Percentiles rank a stretch among this genome's conserved stretches.
phyloP scores from a whole-genome alignment of 805 yeast genomes.

The Candida maltosa region DNA sequence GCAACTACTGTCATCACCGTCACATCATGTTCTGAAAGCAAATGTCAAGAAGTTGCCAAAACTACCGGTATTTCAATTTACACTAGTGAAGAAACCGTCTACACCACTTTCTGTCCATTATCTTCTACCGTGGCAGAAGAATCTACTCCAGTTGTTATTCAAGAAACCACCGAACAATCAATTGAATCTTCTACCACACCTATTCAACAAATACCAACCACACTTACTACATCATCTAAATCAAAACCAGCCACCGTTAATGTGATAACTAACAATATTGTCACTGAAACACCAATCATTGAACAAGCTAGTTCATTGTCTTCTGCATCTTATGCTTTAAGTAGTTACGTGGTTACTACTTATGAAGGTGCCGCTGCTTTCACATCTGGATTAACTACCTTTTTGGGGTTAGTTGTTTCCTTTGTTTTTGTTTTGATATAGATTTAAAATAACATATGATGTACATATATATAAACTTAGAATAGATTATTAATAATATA shows the following conservation, averaged over 20 bases:
- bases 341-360: not conserved
- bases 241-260: constrained; percentile 14
- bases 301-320: constrained; percentile 12
- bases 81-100: constrained; percentile 20
- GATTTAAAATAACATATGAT: no score
- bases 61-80: constrained; percentile 31
- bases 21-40: constrained; percentile 32
- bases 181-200: constrained; percentile 5
- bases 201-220: constrained; percentile 1
- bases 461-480: no score
- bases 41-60: constrained; percentile 23
- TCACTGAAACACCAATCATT: constrained; percentile 28
- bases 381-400: constrained; percentile 18
- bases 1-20: constrained; percentile 28
- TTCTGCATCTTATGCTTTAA: constrained; percentile 8
- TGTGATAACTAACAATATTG: constrained; percentile 41
- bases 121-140: constrained; percentile 9
- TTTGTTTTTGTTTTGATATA: no score
- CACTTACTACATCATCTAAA: constrained; percentile 2
- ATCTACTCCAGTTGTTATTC: not conserved
- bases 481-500: no score
- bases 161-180: no score
- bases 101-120: constrained; percentile 27
- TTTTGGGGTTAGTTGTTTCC: constrained; percentile 20
- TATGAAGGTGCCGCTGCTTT: constrained; percentile 26